Evolutionary conservation across 2,329 filamentous ascomycete species (phyloP).

Genomic region (Verticillium albo-atrum): DNA sequence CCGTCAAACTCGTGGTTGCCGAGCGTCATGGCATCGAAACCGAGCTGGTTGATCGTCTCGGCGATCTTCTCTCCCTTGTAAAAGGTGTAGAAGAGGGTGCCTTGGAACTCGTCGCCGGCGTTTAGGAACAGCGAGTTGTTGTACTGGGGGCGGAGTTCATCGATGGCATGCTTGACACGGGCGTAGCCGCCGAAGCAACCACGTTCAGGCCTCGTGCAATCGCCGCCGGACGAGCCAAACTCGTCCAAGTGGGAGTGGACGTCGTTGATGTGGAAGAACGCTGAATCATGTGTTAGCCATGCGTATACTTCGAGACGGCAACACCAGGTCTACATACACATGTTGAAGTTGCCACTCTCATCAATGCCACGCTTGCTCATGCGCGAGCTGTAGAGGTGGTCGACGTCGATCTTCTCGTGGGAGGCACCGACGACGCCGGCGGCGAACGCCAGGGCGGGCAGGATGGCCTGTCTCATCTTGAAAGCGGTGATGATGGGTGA

Average conservation of each 20-base stretch:
- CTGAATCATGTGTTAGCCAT: constrained; percentile 15
- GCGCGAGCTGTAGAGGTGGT: constrained; percentile 44
- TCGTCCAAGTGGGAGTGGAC: constrained; percentile 64
- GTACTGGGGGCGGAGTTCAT: constrained; percentile 50
- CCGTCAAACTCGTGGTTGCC: constrained; percentile 66
- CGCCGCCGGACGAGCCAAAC: constrained; percentile 55
- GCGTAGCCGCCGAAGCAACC: constrained; percentile 64
- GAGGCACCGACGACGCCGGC: constrained; percentile 22
- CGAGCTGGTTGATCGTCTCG: constrained; percentile 58
- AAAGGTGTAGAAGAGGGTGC: constrained; percentile 63
- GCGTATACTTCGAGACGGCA: background rate
- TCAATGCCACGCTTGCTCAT: constrained; percentile 45
- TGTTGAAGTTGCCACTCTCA: constrained; percentile 46
- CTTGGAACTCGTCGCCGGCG: constrained; percentile 66
- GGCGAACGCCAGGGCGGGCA: constrained; percentile 12
- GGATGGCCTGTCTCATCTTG: constrained; percentile 1
- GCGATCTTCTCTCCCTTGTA: constrained; percentile 66
- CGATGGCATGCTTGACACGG: constrained; percentile 56
- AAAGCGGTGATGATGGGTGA: background rate
- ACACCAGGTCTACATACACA: constrained; percentile 29
- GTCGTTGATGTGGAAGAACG: constrained; percentile 68
- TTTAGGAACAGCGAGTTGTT: constrained; percentile 61
- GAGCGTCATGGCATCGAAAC: constrained; percentile 65
- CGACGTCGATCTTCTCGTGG: constrained; percentile 29
- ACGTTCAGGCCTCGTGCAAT: constrained; percentile 50